Base-by-base conservation (phyloP, 78 protist genomes). In the Polysphondylium violaceum region DNA sequence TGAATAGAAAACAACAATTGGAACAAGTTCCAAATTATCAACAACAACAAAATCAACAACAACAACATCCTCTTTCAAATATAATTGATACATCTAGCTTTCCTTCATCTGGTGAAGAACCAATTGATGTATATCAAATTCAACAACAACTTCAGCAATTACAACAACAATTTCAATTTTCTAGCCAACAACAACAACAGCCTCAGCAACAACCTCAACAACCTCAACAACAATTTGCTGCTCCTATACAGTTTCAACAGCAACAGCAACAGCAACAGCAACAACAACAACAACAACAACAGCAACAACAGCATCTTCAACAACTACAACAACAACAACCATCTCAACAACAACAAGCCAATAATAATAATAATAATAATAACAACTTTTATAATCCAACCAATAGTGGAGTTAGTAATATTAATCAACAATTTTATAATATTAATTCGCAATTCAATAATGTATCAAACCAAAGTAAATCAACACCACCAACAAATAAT, bases 291-390 rank as follows among this genome's bases (percentile, higher is more conserved):
- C 67, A 75, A 14, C 41, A 53, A n/a, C 85, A 75, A 75, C 51
- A 33, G 16, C 19, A 27, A 25, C 85, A 53, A 27, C 85, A 58
- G n/a, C 53, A 31, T 38, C 72, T 35, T 8, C 56, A 36, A 41
- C 85, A 75, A 19, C 85, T 58, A 27, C 85, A 75, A 43, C 71
- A 36, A 58, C 40, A 21, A 41, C 71, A 35, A 38, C 71, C 33
- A 58, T 69, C 31, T n/a, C 60, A 38, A 27, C 44, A 58, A 59
- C 85, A 75, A 75, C 50, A 23, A 53, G n/a, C n/a, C 73, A 75
- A 23, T 69, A 59, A 33, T 55, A 50, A 50, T 23, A 17, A 27
- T 72, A 31, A 29, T 44, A 43, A 72, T 60, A 50, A 33, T 36
- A 17, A 8, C 56, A 72, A 31, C 56, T 31, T 21, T 60, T 29